Evolutionary conservation across 768 basidiomycete genomes (phyloP), one percentile per base, ranked within the genome.

Genomic region (Suillus weaverae): DNA sequence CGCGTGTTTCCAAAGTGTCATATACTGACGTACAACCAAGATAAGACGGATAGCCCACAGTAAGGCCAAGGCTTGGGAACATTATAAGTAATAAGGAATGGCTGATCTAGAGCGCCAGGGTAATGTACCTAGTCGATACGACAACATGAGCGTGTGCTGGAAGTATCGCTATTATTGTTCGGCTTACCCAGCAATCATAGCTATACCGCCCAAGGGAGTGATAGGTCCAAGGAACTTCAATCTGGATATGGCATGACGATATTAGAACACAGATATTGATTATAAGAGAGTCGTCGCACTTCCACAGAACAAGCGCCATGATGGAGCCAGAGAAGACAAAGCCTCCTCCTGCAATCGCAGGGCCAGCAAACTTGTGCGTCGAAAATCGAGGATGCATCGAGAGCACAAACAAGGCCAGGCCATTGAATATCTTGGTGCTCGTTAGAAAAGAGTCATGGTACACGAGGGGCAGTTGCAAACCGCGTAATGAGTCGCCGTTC

Each of bases 181-280:
- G 32, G 66, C 86, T 77, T 70, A 90, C 89, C 90, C 90, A 38
- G 85, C 84, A 69, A 90, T 89, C 86, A 89, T 86, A 1, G 85
- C 60, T 22, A 82, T 62, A 4, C 85, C 90, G 2, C 89, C 90
- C 9, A 91, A 68, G 0, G 90, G 90, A 35, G 89, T 91, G 59
- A 89, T 76, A 9, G 88, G 89, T 0, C 89, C 90, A 30, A 90
- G 68, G 65, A 82, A 79, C 66, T 74, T 84, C 66, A 85, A 73
- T 44, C 82, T 85, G 66, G 38, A 57, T 56, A 22, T 20, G 20
- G 38, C 59, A 61, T 63, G 18, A 26, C 67, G 56, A 68, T 41
- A 41, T 60, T 32, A 62, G 9, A 54, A 35, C n/a, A 57, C 33
- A 33, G 36, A 6, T 41, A 6, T 43, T 10, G 41, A 50, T 5